phyloP scores from a whole-genome alignment of 2,329 filamentous ascomycete species.

The Aspergillus phoenicis region DNA sequence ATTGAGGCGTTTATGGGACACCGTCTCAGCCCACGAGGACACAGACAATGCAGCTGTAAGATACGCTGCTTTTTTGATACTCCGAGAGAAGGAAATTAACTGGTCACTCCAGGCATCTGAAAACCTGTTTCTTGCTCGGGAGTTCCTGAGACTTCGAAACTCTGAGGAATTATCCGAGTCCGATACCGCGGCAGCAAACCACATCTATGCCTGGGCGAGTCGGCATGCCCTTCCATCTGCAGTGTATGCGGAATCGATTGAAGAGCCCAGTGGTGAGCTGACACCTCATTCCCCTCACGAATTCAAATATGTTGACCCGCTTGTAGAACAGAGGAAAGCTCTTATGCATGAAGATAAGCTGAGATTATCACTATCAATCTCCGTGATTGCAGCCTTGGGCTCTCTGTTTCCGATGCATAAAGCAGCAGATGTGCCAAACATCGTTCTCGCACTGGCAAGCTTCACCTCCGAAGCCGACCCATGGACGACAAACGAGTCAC shows the following conservation, averaged over 20 bases:
- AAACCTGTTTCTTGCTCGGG: conserved; percentile 32
- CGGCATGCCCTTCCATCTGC: conserved; percentile 34
- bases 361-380: conserved; percentile 33
- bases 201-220: conserved; percentile 38
- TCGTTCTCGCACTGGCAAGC: conserved; percentile 37
- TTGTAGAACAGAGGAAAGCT: conserved; percentile 21
- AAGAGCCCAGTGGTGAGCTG: conserved; percentile 24
- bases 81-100: neutral
- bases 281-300: neutral
- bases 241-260: conserved; percentile 33
- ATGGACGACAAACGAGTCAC: conserved; percentile 37
- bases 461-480: conserved; percentile 37
- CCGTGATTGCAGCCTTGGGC: conserved; percentile 29
- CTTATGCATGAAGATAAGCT: conserved; percentile 29
- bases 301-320: neutral
- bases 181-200: conserved; percentile 29
- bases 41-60: conserved; percentile 29
- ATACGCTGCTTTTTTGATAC: neutral
- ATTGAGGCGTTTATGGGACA: conserved; percentile 33
- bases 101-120: conserved; percentile 32
- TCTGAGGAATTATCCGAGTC: conserved; percentile 20
- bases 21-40: conserved; percentile 30
- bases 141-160: conserved; percentile 25
- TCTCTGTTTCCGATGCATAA: conserved; percentile 23
- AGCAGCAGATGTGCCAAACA: conserved; percentile 24